Conservation (phyloP, 1,284 basidiomycete species). For the Ganoderma leucocontextum region DNA sequence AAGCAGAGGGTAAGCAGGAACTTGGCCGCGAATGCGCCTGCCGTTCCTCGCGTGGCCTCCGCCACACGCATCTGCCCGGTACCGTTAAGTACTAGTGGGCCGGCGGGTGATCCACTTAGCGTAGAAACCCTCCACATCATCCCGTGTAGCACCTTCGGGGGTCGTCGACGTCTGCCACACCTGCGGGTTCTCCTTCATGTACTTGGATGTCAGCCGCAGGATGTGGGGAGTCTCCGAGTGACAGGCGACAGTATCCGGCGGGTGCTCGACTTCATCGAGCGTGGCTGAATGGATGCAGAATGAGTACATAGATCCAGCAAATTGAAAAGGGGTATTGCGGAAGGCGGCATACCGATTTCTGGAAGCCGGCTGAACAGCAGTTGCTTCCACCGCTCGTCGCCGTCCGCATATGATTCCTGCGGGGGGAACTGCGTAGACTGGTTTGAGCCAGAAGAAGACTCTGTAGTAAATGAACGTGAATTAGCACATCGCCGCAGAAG, state of each 20-base stretch:
- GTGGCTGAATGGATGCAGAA: background rate
- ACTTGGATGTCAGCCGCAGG: background rate
- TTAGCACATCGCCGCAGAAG: background rate
- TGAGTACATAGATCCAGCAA: background rate
- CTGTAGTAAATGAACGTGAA: background rate
- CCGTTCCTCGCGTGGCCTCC: background rate
- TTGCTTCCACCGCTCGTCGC: background rate
- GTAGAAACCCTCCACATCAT: background rate
- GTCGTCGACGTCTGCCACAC: conserved; percentile 1
- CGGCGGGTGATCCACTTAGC: background rate
- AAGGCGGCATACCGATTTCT: background rate
- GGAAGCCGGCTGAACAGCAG: background rate
- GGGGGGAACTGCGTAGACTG: background rate
- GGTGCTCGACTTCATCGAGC: background rate
- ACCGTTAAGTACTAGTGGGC: too few species aligned
- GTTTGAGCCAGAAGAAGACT: background rate
- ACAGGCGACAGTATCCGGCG: background rate
- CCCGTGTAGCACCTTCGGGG: background rate
- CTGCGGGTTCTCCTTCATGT: background rate
- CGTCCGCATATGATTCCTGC: background rate
- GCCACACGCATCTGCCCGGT: background rate
- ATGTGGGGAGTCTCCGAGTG: background rate
- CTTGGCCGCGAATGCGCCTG: background rate
- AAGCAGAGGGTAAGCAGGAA: background rate
- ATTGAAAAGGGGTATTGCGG: background rate